Evolutionary conservation across 2,329 filamentous ascomycete genomes (phyloP).

Genomic region (Tolypocladium ovalisporum): DNA sequence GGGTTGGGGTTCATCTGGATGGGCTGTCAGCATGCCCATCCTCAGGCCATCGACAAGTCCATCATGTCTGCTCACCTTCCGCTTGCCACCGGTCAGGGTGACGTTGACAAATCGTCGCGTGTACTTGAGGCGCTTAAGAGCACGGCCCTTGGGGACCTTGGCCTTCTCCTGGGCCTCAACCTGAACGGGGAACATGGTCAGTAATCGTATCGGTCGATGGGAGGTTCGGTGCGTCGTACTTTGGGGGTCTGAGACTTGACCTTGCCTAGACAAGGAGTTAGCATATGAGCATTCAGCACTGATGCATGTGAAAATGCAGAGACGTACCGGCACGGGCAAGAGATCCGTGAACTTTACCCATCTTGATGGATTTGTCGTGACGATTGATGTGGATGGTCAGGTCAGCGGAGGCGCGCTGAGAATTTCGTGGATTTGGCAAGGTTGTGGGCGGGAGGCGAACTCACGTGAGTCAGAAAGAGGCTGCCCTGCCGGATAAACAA

Average conservation of each 20-base stretch:
- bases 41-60: not conserved
- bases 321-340: constrained; percentile 67
- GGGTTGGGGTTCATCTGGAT: constrained; percentile 79
- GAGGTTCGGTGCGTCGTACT: constrained; percentile 41
- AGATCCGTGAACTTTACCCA: constrained; percentile 92
- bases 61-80: constrained; percentile 58
- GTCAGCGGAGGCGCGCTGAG: constrained; percentile 15
- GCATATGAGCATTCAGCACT: constrained; percentile 11
- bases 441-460: constrained; percentile 22
- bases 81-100: constrained; percentile 93
- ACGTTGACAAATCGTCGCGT: constrained; percentile 98
- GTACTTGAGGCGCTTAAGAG: constrained; percentile 94
- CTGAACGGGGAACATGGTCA: constrained; percentile 30
- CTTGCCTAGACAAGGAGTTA: constrained; percentile 67
- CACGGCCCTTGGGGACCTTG: constrained; percentile 94
- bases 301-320: constrained; percentile 9
- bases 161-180: constrained; percentile 90
- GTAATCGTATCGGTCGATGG: constrained; percentile 16
- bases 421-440: constrained; percentile 26
- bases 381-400: constrained; percentile 24
- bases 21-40: constrained; percentile 12
- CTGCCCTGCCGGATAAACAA: constrained; percentile 23
- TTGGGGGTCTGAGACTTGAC: constrained; percentile 95
- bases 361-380: constrained; percentile 41
- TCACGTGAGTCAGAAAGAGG: constrained; percentile 24